Conservation (phyloP, 257 asterid species). For the Striga asiatica region DNA sequence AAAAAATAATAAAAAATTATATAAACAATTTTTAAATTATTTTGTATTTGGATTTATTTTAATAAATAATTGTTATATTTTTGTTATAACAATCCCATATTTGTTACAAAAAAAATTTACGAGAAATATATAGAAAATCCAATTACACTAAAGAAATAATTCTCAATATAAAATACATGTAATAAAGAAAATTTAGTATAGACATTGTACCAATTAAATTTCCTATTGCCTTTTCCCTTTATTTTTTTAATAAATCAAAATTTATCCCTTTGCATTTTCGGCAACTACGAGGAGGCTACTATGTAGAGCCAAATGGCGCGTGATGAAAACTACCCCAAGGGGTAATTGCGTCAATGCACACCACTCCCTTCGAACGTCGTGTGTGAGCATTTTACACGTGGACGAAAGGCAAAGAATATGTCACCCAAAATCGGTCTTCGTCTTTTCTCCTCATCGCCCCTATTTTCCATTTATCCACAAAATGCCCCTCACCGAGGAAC, state of each 20-base stretch:
- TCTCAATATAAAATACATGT: not conserved
- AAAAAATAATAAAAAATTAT: too few relatives aligned
- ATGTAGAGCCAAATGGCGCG: slow-evolving; percentile 1
- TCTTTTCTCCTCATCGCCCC: slow-evolving; percentile 9
- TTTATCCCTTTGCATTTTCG: slow-evolving; percentile 2
- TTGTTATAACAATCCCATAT: too few relatives aligned
- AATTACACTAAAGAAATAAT: not conserved
- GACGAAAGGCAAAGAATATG: slow-evolving; percentile 3
- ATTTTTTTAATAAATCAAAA: not conserved
- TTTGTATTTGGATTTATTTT: too few relatives aligned
- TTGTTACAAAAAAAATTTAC: not conserved
- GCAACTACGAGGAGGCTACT: slow-evolving; percentile 25
- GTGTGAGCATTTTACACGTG: slow-evolving; percentile 14
- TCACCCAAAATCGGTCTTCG: slow-evolving; percentile 11
- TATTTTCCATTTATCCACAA: not conserved
- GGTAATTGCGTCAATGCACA: slow-evolving; percentile 13
- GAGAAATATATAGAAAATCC: not conserved
- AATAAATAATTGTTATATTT: too few relatives aligned
- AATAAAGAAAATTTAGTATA: not conserved
- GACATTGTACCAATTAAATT: not conserved
- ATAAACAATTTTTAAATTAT: too few relatives aligned
- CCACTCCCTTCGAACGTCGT: not conserved
- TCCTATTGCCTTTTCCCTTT: not conserved
- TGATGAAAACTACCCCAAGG: not conserved
- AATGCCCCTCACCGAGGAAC: slow-evolving; percentile 21